Conservation (phyloP, 148 eudicot genomes). For the Heliamphora exappendiculata region DNA sequence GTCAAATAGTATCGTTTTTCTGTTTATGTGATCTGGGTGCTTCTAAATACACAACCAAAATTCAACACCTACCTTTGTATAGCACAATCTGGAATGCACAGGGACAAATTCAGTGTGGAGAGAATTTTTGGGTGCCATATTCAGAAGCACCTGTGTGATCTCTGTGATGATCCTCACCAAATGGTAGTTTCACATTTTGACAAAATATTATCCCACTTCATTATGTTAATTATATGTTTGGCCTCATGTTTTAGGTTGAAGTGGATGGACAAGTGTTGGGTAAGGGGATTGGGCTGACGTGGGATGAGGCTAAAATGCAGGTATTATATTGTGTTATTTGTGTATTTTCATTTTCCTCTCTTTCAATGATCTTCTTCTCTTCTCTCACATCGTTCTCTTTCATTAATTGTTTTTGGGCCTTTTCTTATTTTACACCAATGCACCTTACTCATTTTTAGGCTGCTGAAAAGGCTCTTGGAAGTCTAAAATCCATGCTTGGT, state of each 20-base stretch:
- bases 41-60: too few species aligned
- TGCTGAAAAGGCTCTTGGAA: constrained; percentile 65
- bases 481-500: constrained; percentile 50
- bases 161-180: too few species aligned
- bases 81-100: too few species aligned
- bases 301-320: constrained; percentile 80
- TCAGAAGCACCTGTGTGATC: too few species aligned
- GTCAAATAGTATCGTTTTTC: too few species aligned
- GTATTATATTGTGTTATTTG: constrained; percentile 33
- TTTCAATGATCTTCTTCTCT: background rate
- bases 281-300: constrained; percentile 65
- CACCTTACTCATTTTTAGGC: constrained; percentile 35
- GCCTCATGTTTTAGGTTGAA: constrained; percentile 49
- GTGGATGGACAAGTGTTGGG: constrained; percentile 77
- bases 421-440: background rate
- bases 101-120: too few species aligned
- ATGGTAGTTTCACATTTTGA: too few species aligned
- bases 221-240: background rate
- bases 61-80: too few species aligned
- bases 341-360: background rate
- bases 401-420: background rate
- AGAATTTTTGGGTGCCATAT: too few species aligned
- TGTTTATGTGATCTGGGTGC: too few species aligned
- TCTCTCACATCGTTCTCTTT: background rate
- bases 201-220: background rate